Evolutionary conservation across 2,329 filamentous ascomycete genomes (phyloP).

Genomic region (Fusarium burgessii): DNA sequence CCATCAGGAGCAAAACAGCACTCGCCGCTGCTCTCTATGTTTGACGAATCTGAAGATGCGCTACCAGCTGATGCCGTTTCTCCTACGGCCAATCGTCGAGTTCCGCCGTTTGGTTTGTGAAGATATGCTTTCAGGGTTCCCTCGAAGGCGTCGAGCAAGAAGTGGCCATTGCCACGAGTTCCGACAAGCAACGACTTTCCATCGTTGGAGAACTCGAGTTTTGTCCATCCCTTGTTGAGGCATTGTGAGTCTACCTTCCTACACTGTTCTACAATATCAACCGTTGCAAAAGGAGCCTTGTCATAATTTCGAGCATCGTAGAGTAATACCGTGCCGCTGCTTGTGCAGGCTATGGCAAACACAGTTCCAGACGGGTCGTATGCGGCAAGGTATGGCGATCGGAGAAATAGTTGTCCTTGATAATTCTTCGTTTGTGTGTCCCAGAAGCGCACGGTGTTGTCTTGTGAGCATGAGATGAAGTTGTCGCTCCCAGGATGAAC

Average conservation of each 20-base stretch:
- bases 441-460: slow-evolving; percentile 94
- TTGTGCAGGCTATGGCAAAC: slow-evolving; percentile 88
- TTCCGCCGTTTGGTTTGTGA: slow-evolving; percentile 66
- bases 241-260: slow-evolving; percentile 66
- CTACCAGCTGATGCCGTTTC: slow-evolving; percentile 57
- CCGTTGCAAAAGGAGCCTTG: slow-evolving; percentile 87
- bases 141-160: slow-evolving; percentile 92
- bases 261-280: slow-evolving; percentile 77
- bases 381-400: slow-evolving; percentile 83
- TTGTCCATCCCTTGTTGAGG: slow-evolving; percentile 81
- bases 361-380: slow-evolving; percentile 94
- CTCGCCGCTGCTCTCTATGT: slow-evolving; percentile 75
- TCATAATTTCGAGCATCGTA: slow-evolving; percentile 96
- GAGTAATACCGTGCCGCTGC: slow-evolving; percentile 82
- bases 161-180: slow-evolving; percentile 87
- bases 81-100: slow-evolving; percentile 65
- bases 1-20: slow-evolving; percentile 92
- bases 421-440: slow-evolving; percentile 84
- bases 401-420: slow-evolving; percentile 83
- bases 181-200: slow-evolving; percentile 87
- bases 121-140: slow-evolving; percentile 83
- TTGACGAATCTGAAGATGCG: slow-evolving; percentile 51
- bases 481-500: slow-evolving; percentile 89
- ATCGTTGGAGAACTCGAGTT: slow-evolving; percentile 95
- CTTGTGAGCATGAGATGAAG: slow-evolving; percentile 91